These are phyloP conservation scores for Candida anutae DNA, from an alignment of 1,139 yeast species.

Conservation along the genomic window DNA sequence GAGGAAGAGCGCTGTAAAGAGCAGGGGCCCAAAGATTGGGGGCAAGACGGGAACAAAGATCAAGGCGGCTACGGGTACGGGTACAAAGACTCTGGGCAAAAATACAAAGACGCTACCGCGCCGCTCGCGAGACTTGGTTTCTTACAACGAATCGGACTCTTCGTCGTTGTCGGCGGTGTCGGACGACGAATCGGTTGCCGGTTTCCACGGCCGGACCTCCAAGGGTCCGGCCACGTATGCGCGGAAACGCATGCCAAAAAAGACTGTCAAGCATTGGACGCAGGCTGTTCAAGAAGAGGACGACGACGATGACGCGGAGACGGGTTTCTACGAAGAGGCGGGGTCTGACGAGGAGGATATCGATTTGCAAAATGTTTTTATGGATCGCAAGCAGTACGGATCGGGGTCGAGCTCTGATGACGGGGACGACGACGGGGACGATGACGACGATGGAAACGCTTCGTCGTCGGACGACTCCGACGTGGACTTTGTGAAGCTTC, in stretches of 20 bases:
- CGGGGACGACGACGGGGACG: conserved; percentile 22
- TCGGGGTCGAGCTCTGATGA: conserved; percentile 4
- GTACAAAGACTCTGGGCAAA: neutral
- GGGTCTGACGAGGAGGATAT: conserved; percentile 23
- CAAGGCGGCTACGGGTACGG: conserved; percentile 6
- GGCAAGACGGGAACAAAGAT: too few species aligned
- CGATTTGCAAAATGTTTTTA: conserved; percentile 8
- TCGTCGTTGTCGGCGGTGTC: conserved; percentile 38
- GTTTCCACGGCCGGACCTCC: conserved; percentile 5
- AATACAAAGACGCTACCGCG: too few species aligned
- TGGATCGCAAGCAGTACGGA: conserved; percentile 9
- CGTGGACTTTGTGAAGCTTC: conserved; percentile 62
- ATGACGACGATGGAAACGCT: conserved; percentile 21
- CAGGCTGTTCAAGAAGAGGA: conserved; percentile 1
- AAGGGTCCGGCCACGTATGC: conserved; percentile 7
- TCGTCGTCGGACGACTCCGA: conserved; percentile 57
- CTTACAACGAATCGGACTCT: conserved; percentile 15
- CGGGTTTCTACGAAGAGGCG: conserved; percentile 11
- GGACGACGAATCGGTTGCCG: conserved; percentile 21
- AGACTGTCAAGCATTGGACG: conserved; percentile 13
- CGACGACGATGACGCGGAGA: conserved; percentile 11
- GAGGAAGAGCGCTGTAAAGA: too few species aligned
- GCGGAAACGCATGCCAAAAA: conserved; percentile 19
- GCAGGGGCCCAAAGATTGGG: too few species aligned
- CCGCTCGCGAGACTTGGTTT: too few species aligned